Evolutionary conservation across 306 rosid species (phyloP), one percentile per base, ranked within the genome.

Genomic region (Trifolium subterraneum): DNA sequence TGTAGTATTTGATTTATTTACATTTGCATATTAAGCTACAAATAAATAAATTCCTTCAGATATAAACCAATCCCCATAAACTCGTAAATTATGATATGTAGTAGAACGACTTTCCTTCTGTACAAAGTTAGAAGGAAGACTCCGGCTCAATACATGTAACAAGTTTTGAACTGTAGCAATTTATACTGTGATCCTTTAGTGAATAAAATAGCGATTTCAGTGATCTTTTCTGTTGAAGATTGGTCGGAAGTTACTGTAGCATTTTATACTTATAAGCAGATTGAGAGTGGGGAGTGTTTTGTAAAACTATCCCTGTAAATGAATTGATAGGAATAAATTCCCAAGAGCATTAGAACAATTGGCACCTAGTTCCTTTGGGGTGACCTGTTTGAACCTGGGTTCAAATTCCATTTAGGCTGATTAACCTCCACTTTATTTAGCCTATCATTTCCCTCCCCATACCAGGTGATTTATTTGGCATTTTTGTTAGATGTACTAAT

Each of bases 261-360:
- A 25, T 71, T 81, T 48, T 39, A 11, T 76, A 68, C 55, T 19
- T 72, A 1, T 14, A 72, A 58, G 52, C 22, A n/a, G 66, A 51
- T 73, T 67, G 44, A 72, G 51, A 51, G 10, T 77, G 36, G 14
- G 64, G 12, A 58, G 66, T 42, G 71, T 51, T 51, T 19, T 58
- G 45, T 81, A 66, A 45, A 64, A 76, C 33, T 18, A 20, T 62
- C 38, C 42, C 12, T 61, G 42, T 36, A 25, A 12, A 44, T 44
- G 16, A 10, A 36, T 47, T 35, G 67, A 16, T 68, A 62, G 19
- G 73, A 70, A 70, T 25, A 63, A 50, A 47, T 19, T 12, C 61
- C 31, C 14, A 58, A 58, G 27, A 56, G 51, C 39, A 36, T 68
- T 55, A 42, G 29, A 38, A 42, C 62, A 42, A 55, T 18, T 23